Conservation (phyloP, 1,139 yeast genomes). For the Kodamaea derodonti region DNA sequence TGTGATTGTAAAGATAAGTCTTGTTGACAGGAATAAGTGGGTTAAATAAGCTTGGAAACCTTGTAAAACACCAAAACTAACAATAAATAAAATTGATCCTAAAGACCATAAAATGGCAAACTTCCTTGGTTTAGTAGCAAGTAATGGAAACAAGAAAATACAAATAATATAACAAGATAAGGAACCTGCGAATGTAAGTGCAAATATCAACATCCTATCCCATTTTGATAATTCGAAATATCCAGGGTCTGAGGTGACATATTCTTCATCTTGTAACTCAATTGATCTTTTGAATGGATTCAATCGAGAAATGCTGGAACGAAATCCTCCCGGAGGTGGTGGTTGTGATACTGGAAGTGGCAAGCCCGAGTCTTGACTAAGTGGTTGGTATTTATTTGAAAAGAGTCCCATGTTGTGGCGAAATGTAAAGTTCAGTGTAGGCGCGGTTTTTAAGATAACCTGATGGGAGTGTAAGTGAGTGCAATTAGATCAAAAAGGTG, state of each 20-base stretch:
- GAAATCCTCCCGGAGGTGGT: conserved; percentile 12
- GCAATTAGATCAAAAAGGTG: too few relatives aligned
- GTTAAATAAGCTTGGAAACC: conserved; percentile 47
- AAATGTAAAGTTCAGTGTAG: too few relatives aligned
- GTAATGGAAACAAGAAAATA: conserved; percentile 52
- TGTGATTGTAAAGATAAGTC: conserved; percentile 48
- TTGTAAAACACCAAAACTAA: conserved; percentile 56
- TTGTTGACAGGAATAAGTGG: conserved; percentile 48
- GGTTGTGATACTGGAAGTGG: conserved; percentile 39
- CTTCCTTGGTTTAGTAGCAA: conserved; percentile 53
- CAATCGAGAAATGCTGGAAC: conserved; percentile 29
- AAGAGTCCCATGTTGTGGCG: conserved; percentile 7
- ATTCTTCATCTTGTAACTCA: conserved; percentile 37
- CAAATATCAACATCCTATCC: conserved; percentile 58
- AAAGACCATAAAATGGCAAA: conserved; percentile 60
- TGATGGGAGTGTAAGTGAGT: too few relatives aligned
- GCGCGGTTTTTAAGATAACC: too few relatives aligned
- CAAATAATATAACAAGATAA: conserved; percentile 52
- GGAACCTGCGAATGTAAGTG: conserved; percentile 52
- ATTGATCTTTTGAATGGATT: conserved; percentile 31
- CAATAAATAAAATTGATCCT: conserved; percentile 55
- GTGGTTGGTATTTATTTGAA: conserved; percentile 24
- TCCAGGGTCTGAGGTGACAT: conserved; percentile 45
- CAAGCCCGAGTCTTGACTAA: conserved; percentile 32
- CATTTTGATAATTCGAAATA: conserved; percentile 50